phyloP scores from a whole-genome alignment of 2,329 filamentous ascomycete species.

The Neofusicoccum ribis region DNA sequence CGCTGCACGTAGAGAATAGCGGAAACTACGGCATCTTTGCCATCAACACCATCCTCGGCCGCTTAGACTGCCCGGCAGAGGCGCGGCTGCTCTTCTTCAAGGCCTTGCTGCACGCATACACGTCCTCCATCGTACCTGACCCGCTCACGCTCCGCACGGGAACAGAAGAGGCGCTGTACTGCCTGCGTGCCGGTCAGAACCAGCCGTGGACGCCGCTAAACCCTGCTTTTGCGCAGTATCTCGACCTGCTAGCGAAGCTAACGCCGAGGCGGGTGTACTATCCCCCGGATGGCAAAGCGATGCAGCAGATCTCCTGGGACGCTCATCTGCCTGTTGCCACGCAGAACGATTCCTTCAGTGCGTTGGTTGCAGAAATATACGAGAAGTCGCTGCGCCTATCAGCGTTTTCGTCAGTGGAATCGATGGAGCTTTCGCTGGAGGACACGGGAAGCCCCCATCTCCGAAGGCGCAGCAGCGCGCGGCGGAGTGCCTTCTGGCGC shows the following conservation, averaged over 20 bases:
- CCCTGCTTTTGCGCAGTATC: conserved; percentile 7
- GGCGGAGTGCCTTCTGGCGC: background rate
- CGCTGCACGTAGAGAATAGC: conserved; percentile 37
- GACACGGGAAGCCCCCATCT: background rate
- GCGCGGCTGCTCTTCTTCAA: conserved; percentile 57
- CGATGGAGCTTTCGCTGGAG: background rate
- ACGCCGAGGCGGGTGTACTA: conserved; percentile 39
- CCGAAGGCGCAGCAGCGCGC: background rate
- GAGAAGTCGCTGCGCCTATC: conserved; percentile 21
- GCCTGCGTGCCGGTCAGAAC: conserved; percentile 51
- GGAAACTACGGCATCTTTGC: conserved; percentile 52
- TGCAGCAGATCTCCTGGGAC: conserved; percentile 37
- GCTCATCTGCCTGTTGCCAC: conserved; percentile 25
- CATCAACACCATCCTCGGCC: conserved; percentile 56
- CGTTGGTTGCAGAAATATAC: conserved; percentile 24
- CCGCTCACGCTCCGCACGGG: conserved; percentile 60
- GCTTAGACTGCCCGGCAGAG: conserved; percentile 60
- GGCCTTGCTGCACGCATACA: conserved; percentile 61
- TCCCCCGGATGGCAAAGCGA: conserved; percentile 26
- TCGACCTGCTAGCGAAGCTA: conserved; percentile 35
- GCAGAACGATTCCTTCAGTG: conserved; percentile 34
- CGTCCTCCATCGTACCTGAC: conserved; percentile 60
- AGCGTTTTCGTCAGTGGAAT: background rate
- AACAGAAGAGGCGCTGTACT: conserved; percentile 58
- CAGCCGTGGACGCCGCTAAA: conserved; percentile 38